Percentiles rank a stretch among this genome's conserved stretches.
phyloP scores from a whole-genome alignment of 371 early-diverging fungal genomes.

The Mucor velutinosus region DNA sequence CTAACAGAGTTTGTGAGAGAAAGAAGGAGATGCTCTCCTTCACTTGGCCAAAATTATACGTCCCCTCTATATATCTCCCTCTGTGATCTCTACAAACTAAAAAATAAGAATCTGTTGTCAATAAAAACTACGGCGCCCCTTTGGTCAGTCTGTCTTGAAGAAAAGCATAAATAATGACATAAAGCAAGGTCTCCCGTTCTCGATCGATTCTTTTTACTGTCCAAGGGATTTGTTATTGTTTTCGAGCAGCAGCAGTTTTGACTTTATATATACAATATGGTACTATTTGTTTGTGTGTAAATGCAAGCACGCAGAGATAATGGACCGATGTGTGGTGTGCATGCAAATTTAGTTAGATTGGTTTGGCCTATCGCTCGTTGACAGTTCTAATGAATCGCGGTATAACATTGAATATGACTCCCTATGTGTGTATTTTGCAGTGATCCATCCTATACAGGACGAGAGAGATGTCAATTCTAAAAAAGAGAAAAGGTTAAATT shows the following conservation, averaged over 20 bases:
- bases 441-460: not conserved
- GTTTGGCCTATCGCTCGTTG: not conserved
- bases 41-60: too few relatives aligned
- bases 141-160: too few relatives aligned
- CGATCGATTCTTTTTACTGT: not conserved
- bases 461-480: not conserved
- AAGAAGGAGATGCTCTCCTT: too few relatives aligned
- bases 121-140: not conserved
- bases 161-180: not conserved
- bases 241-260: not conserved
- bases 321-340: not conserved
- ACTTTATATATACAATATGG: not conserved
- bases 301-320: not conserved
- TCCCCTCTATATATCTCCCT: too few relatives aligned
- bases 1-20: not conserved
- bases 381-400: not conserved
- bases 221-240: constrained; percentile 5
- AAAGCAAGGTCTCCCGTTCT: not conserved
- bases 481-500: constrained; percentile 2
- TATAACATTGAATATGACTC: not conserved
- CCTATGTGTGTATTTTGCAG: not conserved
- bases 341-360: not conserved
- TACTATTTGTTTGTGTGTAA: not conserved
- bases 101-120: constrained; percentile 4
- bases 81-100: not conserved